Conservation (phyloP, 805 yeast species). For the Yarrowia yakushimensis region DNA sequence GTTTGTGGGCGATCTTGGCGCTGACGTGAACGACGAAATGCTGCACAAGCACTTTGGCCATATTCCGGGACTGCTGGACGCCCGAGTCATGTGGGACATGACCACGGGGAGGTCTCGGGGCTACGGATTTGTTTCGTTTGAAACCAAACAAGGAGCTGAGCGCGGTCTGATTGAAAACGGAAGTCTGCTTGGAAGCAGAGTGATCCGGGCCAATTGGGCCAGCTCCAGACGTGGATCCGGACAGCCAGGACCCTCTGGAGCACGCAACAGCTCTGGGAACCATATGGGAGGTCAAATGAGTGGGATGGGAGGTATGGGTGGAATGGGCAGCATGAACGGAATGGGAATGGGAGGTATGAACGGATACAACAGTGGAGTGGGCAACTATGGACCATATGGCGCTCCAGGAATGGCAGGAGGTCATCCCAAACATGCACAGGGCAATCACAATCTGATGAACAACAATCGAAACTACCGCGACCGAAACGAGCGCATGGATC, state of each 20-base stretch:
- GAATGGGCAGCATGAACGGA: not conserved
- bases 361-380: not conserved
- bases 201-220: constrained; percentile 87
- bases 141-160: constrained; percentile 65
- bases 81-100: constrained; percentile 97
- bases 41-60: constrained; percentile 54
- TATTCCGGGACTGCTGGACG: constrained; percentile 65
- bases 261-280: no score
- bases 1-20: constrained; percentile 81
- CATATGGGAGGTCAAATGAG: constrained; percentile 4
- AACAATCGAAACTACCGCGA: constrained; percentile 1
- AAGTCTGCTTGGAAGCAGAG: constrained; percentile 63
- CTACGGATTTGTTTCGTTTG: constrained; percentile 83
- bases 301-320: not conserved
- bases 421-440: not conserved
- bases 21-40: constrained; percentile 77
- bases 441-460: not conserved
- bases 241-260: not conserved
- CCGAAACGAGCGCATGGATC: not conserved
- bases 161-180: constrained; percentile 75
- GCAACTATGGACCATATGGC: constrained; percentile 1
- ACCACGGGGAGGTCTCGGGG: constrained; percentile 88
- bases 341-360: not conserved
- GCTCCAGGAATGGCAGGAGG: not conserved
- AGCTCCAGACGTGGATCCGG: constrained; percentile 49